Percentiles rank a stretch among this genome's conserved stretches.
Evolutionary conservation across 495 filamentous ascomycete species (phyloP).

Genomic region (Talaromyces proteolyticus): DNA sequence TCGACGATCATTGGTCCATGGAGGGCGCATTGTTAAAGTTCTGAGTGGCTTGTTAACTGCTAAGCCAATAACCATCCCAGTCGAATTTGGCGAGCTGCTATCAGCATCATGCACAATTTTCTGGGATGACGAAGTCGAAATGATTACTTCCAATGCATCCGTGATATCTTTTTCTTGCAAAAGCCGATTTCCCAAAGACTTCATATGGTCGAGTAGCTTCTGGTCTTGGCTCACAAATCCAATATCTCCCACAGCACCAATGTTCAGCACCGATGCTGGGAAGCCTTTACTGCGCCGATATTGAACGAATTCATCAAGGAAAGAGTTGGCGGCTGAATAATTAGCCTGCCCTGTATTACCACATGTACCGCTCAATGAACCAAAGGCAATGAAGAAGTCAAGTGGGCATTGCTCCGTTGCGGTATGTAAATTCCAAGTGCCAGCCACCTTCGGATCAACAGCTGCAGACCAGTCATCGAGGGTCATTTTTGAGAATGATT

Average conservation of each 20-base stretch:
- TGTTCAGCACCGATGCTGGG: constrained; percentile 10
- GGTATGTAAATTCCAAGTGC: constrained; percentile 47
- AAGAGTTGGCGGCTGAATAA: constrained; percentile 21
- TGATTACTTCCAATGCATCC: neutral
- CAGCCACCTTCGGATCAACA: constrained; percentile 29
- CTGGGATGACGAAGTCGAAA: neutral
- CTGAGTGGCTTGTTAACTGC: neutral
- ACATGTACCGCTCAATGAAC: constrained; percentile 15
- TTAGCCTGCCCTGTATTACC: constrained; percentile 17
- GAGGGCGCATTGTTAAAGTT: neutral
- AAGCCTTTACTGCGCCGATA: constrained; percentile 16
- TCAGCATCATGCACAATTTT: neutral
- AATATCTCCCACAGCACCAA: constrained; percentile 20
- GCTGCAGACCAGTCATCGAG: constrained; percentile 20
- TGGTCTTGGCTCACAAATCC: constrained; percentile 13
- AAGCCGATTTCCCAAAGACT: neutral
- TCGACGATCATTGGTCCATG: neutral
- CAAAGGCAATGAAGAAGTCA: constrained; percentile 12
- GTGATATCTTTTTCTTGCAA: neutral
- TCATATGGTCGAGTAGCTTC: neutral
- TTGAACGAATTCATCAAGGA: constrained; percentile 21
- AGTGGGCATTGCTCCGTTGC: neutral
- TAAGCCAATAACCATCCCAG: constrained; percentile 2
- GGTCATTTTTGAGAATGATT: neutral
- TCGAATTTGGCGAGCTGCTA: constrained; percentile 2